Base-by-base conservation (phyloP, 2,329 filamentous ascomycete species). In the Ceratocystis harringtonii region DNA sequence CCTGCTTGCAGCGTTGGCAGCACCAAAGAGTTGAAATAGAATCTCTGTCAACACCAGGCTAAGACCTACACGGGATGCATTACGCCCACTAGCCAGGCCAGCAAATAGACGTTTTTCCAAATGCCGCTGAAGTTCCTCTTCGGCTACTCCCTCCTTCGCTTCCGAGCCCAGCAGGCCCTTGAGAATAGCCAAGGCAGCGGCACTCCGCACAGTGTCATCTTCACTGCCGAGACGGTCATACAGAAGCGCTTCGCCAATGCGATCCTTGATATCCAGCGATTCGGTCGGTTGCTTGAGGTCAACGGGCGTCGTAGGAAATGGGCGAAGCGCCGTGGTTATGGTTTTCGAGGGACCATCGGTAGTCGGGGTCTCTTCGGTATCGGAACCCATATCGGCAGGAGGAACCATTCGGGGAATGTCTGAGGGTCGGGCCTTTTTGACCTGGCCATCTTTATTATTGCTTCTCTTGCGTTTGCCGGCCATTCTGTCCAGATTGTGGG, bases 11-110 rank as follows among this genome's bases (percentile, higher is more conserved):
- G 75, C 74, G 17, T 80, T 72, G 5, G 76, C 71, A 50, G 78
- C 75, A 1, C 83, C 83, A 71, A 88, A 88, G 4, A 92, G 76
- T 71, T 92, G 84, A 3, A 83, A 80, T 57, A 96, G 73, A 7
- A 95, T 77, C 74, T 96, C 92, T 0, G 91, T 88, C 69, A 97
- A 77, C 0, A 92, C 92, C 65, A 96, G 80, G 64, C 90, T 95
- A 74, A 95, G 96, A 2, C 94, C 94, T 62, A 94, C 78, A 30
- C 94, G 83, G 19, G 92, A 90, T 12, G 89, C 90, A 76, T 96
- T 96, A 66, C 90, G 86, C 65, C 90, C 87, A 73, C 91, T 96
- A 68, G 92, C 91, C 19, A 97, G 84, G 50, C 94, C 94, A 65
- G 89, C 85, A 73, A 96, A 90, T 45, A 99, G 79, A 30, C 88